Evolutionary conservation across 352 stramenopile species (phyloP), one percentile per base, ranked within the genome.

Genomic region (Pythium scleroteichum): DNA sequence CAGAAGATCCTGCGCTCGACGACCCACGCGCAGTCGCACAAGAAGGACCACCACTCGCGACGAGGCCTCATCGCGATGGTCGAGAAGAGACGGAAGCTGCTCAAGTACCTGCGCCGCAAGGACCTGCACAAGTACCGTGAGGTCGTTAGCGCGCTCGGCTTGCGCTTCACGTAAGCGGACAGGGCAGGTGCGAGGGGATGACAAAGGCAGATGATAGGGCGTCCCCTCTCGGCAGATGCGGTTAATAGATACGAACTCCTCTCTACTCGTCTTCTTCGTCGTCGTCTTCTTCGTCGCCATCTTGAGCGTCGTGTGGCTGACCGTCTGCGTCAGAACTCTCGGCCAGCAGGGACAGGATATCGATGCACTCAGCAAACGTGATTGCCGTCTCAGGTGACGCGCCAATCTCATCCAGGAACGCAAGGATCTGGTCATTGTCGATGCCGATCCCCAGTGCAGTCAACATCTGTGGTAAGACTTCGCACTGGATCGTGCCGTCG

Each of bases 11-110:
- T 89, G 62, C 84, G 76, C 49, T 87, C 67, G 54, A 95, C 85
- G 63, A 46, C 78, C 16, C 85, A 95, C 73, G 82, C 85, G 27
- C 75, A 87, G 62, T 60, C 60, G 22, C 75, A 95, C 73, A 92
- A 93, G 83, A 90, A 95, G 68, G 85, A 95, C 71, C 83, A 93
- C 58, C 85, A 95, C 76, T 95, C 85, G 66, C 78, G 83, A 63
- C 83, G 85, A 62, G 85, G 85, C 3, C 75, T 95, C 20, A 90
- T 93, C 39, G 79, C 84, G 20, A 91, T 95, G 85, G 84, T 95
- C 39, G 75, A 90, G 71, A 89, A 90, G 70, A 80, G 85, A 64
- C 83, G 83, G 68, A 95, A 93, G 71, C 68, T 95, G 48, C 77
- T 95, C 57, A 88, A 92, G 72, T 95, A 92, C 68, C 61, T 95